These are phyloP conservation scores for cucumber (Cucumis sativus) DNA, from an alignment of 306 rosid species.

Conservation along the genomic window DNA sequence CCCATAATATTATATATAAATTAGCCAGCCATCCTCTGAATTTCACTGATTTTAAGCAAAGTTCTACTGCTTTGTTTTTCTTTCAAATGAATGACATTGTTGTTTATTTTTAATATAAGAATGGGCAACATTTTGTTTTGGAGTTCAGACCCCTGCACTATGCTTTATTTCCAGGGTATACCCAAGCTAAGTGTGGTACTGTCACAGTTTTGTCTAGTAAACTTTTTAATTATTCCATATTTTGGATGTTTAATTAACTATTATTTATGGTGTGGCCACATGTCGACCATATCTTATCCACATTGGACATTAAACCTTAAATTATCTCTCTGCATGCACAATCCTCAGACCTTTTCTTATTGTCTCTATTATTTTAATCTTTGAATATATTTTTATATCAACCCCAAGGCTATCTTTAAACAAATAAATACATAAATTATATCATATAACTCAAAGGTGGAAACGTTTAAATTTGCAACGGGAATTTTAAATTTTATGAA, in stretches of 20 bases:
- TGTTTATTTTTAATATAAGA: neutral
- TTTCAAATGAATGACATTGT: neutral
- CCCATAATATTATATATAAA: neutral
- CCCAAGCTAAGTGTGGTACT: neutral
- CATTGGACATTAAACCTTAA: slow-evolving; percentile 2
- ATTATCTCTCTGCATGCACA: neutral
- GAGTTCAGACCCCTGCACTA: neutral
- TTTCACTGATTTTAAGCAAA: neutral
- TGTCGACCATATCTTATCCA: slow-evolving; percentile 5
- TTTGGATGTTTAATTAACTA: neutral
- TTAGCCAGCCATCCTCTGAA: neutral
- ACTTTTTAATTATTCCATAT: neutral
- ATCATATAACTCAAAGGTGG: neutral
- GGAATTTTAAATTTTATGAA: neutral
- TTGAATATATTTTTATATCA: neutral
- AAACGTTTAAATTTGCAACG: neutral
- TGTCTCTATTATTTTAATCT: neutral
- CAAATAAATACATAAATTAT: too few species aligned
- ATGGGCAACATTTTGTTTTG: neutral
- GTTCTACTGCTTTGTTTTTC: neutral
- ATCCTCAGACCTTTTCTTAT: neutral
- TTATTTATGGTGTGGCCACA: neutral
- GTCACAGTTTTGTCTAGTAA: neutral
- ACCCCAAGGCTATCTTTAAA: neutral
- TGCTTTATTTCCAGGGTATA: neutral